phyloP scores from a whole-genome alignment of 2,329 filamentous ascomycete species.

The Uncinocarpus reesii region DNA sequence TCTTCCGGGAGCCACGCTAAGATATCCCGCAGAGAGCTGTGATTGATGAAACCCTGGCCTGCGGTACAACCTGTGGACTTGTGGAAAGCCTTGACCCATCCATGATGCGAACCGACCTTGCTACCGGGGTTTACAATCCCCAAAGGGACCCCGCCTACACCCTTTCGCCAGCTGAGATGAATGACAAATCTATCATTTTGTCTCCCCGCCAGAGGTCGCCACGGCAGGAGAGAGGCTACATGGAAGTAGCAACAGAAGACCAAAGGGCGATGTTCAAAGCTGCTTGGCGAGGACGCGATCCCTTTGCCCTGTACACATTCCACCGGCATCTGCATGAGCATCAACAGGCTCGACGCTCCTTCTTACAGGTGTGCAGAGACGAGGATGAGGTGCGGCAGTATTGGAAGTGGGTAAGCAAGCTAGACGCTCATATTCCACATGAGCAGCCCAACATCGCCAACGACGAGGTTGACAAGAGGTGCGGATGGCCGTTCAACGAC shows the following conservation, averaged over 20 bases:
- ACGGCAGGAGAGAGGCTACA: background rate
- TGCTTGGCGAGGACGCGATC: background rate
- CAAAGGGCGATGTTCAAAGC: background rate
- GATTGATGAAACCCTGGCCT: background rate
- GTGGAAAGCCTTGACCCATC: background rate
- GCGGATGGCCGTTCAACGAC: background rate
- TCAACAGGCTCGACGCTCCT: constrained; percentile 19
- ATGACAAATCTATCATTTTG: too few species aligned
- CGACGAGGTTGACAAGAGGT: background rate
- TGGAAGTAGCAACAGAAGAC: background rate
- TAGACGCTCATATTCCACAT: too few species aligned
- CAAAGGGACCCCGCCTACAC: background rate
- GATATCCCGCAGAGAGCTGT: background rate
- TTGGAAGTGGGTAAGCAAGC: constrained; percentile 19
- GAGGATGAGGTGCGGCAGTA: constrained; percentile 23
- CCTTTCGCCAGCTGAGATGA: background rate
- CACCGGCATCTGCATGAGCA: constrained; percentile 30
- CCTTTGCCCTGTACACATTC: constrained; percentile 19
- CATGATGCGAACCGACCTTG: background rate
- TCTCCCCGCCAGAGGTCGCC: background rate
- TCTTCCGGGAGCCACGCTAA: background rate
- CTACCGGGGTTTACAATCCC: background rate
- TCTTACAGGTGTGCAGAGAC: constrained; percentile 25
- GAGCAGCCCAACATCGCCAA: background rate
- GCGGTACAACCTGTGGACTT: background rate